Evolutionary conservation across 805 yeast species (phyloP), one percentile per base, ranked within the genome.

Genomic region (Cyberlindnera sargentensis): DNA sequence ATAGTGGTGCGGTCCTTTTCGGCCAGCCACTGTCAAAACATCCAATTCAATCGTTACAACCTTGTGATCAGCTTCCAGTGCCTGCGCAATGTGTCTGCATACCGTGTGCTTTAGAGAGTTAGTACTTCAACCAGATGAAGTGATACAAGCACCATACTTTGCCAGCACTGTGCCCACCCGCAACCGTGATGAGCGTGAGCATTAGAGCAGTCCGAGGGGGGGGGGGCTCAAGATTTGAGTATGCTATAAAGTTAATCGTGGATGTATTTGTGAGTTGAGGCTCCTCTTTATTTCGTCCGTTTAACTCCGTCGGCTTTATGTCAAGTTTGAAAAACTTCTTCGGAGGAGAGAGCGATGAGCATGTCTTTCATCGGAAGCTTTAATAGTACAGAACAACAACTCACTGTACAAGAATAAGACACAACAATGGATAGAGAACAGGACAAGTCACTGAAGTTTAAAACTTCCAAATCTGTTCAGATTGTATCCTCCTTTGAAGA

Each of bases 401-500:
- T 2, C 20, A 15, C 20, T 15, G 20, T 15, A 15, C 20, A 15
- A 7, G 30, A 28, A 28, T 28, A 28, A 28, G 9, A 6, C 30
- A 28, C 9, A 6, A 28, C 78, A 6, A 80, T 83, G 52, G 78
- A 82, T 56, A 72, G 73, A 55, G 79, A 76, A 10, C 63, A 71
- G 6, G 87, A 83, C 53, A 64, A 65, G n/a, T 77, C 72, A 41
- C 62, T 84, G 33, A 75, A 78, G 62, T 78, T 85, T 58, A 74
- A 75, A 43, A 74, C 79, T 4, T 71, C 89, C 9, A 81, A 78
- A 51, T 75, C 77, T 39, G 61, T 69, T 15, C 62, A 63, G 39
- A 56, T 80, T 8, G 80, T 76, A 49, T 66, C 75, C 66, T 70
- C 83, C 43, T 85, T 85, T 67, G 95, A 85, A 62, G 90, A 81